A percentile compares a stretch with the other conserved stretches of the same genome.
Evolutionary conservation across 805 yeast species (phyloP).

Genomic region (Cyberlindnera galapagoensis): DNA sequence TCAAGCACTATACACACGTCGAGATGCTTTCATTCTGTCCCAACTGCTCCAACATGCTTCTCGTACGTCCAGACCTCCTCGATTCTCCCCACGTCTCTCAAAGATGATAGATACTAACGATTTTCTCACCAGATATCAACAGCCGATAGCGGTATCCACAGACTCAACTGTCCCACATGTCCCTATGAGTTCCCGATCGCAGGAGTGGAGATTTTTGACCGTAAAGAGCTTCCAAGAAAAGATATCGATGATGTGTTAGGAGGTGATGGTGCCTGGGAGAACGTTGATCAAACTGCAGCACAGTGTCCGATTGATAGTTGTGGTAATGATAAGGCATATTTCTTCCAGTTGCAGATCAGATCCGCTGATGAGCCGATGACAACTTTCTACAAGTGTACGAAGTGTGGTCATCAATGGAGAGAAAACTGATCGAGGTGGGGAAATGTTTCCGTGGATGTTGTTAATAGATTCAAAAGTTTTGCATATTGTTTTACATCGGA

Average conservation of each 20-base stretch:
- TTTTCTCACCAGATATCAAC: constrained; percentile 37
- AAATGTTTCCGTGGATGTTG: neutral
- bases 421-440: constrained; percentile 51
- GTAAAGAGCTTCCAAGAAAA: constrained; percentile 77
- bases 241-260: constrained; percentile 96
- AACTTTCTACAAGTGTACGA: constrained; percentile 91
- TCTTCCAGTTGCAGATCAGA: constrained; percentile 93
- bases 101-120: neutral
- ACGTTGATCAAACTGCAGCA: constrained; percentile 90
- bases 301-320: constrained; percentile 89
- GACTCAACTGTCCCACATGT: constrained; percentile 87
- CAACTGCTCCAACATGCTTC: constrained; percentile 84
- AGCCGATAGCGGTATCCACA: constrained; percentile 52
- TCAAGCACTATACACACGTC: too few relatives aligned
- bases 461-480: too few relatives aligned
- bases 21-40: constrained; percentile 95
- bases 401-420: constrained; percentile 94
- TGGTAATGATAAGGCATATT: constrained; percentile 87
- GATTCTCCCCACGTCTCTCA: neutral
- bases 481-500: too few relatives aligned
- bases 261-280: constrained; percentile 97
- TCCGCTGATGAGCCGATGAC: constrained; percentile 99
- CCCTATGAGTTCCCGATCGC: constrained; percentile 90
- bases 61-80: constrained; percentile 36
- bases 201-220: constrained; percentile 78